phyloP scores from a whole-genome alignment of 352 stramenopile genomes.

The Globisporangium cederbergense region DNA sequence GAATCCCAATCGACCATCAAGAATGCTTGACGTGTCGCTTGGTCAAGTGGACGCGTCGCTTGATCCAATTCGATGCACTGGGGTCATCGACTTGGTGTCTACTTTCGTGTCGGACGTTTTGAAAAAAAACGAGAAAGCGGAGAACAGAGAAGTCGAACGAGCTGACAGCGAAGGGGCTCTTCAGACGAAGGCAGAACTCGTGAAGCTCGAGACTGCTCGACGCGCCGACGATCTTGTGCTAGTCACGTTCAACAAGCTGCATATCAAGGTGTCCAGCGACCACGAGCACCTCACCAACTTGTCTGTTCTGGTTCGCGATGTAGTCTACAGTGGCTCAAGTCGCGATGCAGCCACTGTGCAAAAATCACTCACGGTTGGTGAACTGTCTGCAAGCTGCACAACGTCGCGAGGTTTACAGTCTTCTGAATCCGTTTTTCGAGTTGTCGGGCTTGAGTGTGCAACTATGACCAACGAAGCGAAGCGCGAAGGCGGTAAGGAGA shows the following conservation, averaged over 20 bases:
- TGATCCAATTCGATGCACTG: conserved; percentile 8
- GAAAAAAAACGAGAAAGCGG: neutral
- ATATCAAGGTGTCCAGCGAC: conserved; percentile 19
- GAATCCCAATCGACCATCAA: neutral
- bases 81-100: conserved; percentile 12
- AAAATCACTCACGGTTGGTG: conserved; percentile 5
- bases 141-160: neutral
- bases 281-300: neutral
- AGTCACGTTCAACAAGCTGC: conserved; percentile 32
- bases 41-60: conserved; percentile 14
- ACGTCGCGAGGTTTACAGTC: neutral
- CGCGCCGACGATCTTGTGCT: conserved; percentile 17
- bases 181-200: neutral
- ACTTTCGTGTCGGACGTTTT: conserved; percentile 13
- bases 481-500: neutral
- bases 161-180: neutral
- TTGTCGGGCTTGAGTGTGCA: conserved; percentile 7
- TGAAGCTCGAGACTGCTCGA: neutral
- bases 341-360: neutral
- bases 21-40: conserved; percentile 17
- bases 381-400: conserved; percentile 9
- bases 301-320: conserved; percentile 9
- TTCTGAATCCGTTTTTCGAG: conserved; percentile 8
- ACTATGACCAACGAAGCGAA: neutral
- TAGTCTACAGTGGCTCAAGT: conserved; percentile 9